Conservation (phyloP, 225 moss, liverwort and hornwort genomes). For the Sphagnum tenellum region DNA sequence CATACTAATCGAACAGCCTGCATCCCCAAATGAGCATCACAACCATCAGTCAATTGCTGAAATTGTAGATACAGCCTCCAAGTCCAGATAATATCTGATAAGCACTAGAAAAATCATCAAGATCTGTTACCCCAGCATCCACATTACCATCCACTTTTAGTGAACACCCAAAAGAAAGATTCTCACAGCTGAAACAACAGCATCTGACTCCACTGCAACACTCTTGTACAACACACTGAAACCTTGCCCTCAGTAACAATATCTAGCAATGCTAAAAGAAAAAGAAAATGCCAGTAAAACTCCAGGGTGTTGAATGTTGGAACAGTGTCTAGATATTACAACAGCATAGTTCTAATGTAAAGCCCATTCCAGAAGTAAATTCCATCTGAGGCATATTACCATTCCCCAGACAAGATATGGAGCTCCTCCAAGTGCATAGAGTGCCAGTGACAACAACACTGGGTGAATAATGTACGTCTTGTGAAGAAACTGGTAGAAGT, state of each 20-base stretch:
- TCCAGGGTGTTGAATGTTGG: no score
- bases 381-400: conserved; percentile 33
- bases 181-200: not conserved
- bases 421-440: conserved; percentile 76
- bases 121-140: no score
- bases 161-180: not conserved
- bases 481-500: conserved; percentile 77
- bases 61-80: not conserved
- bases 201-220: not conserved
- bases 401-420: conserved; percentile 93
- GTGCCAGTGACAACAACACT: conserved; percentile 42
- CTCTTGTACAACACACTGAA: no score
- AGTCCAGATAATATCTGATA: no score
- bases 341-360: no score
- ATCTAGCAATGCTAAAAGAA: not conserved
- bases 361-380: not conserved
- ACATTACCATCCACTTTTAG: no score
- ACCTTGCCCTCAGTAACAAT: no score
- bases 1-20: conserved; percentile 93
- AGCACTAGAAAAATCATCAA: no score
- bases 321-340: no score
- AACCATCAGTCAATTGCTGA: no score
- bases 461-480: conserved; percentile 82
- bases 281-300: not conserved
- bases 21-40: not conserved